Evolutionary conservation across 2,329 filamentous ascomycete species (phyloP).

Genomic region (Alternaria panax): DNA sequence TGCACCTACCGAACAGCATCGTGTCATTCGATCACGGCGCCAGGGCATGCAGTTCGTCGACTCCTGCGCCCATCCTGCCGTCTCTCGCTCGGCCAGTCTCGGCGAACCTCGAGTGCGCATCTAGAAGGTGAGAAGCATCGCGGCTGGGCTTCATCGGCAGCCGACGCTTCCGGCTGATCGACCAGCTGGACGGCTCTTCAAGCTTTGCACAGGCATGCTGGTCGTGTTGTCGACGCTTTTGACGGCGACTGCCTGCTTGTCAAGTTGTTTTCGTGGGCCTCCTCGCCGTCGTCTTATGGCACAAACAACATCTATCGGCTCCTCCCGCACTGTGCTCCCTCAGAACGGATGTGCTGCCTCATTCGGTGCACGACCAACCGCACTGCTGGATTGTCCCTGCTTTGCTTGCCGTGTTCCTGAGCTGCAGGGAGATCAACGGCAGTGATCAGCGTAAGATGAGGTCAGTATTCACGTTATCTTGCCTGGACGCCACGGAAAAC

Average conservation of each 20-base stretch:
- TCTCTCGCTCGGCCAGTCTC: slow-evolving; percentile 6
- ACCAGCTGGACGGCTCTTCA: neutral
- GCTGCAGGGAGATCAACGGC: slow-evolving; percentile 12
- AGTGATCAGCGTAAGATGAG: slow-evolving; percentile 12
- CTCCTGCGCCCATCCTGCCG: neutral
- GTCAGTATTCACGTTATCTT: slow-evolving; percentile 3
- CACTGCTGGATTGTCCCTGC: neutral
- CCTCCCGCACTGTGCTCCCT: slow-evolving; percentile 8
- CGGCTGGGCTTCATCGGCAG: slow-evolving; percentile 4
- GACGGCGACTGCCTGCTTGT: neutral
- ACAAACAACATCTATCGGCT: slow-evolving; percentile 6
- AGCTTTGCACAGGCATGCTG: neutral
- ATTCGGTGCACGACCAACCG: slow-evolving; percentile 1
- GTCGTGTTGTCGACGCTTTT: neutral
- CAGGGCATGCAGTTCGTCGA: neutral
- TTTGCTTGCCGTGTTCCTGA: slow-evolving; percentile 15
- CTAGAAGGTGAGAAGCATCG: slow-evolving; percentile 5
- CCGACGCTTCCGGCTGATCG: slow-evolving; percentile 4
- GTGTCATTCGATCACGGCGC: neutral
- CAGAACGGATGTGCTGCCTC: slow-evolving; percentile 7
- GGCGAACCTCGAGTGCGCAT: slow-evolving; percentile 1
- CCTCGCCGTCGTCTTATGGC: neutral
- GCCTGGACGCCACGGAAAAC: neutral
- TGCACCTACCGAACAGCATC: slow-evolving; percentile 9
- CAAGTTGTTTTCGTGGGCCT: neutral